These are phyloP conservation scores for Barnettozyma sucrosica DNA, from an alignment of 805 yeast genomes.

Conservation along the genomic window DNA sequence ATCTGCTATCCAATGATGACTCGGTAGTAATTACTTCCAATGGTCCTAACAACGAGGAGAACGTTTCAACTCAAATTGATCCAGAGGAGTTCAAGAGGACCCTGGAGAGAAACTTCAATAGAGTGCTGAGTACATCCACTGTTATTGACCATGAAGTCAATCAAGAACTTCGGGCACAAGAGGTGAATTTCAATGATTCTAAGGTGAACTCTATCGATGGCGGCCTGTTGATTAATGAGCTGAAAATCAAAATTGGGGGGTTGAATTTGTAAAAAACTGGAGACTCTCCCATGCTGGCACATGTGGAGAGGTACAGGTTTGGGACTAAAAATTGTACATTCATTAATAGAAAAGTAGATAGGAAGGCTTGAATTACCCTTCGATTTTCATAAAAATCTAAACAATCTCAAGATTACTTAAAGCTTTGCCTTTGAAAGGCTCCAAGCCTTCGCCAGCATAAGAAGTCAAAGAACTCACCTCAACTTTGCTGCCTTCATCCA, in stretches of 20 bases:
- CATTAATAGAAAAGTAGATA: neutral
- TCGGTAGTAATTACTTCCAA: conserved; percentile 19
- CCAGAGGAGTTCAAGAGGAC: conserved; percentile 15
- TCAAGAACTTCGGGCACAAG: neutral
- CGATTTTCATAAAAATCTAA: conserved; percentile 7
- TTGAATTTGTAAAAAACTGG: neutral
- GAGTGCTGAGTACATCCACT: conserved; percentile 7
- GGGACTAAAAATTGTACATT: neutral
- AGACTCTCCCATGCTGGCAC: conserved; percentile 10
- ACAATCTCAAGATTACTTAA: conserved; percentile 27
- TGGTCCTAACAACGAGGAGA: conserved; percentile 1
- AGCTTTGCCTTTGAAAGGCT: conserved; percentile 42
- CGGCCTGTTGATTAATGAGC: conserved; percentile 15
- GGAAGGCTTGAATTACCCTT: neutral
- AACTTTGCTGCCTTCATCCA: conserved; percentile 43
- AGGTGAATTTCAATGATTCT: conserved; percentile 11
- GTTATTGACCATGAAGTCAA: neutral
- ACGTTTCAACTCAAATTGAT: conserved; percentile 6
- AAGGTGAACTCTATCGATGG: conserved; percentile 10
- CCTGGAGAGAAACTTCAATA: conserved; percentile 19
- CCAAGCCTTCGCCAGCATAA: conserved; percentile 71
- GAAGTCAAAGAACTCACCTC: conserved; percentile 77
- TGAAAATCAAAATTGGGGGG: conserved; percentile 10
- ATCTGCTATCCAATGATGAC: conserved; percentile 23
- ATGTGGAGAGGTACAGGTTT: neutral